A percentile compares a stretch with the other conserved stretches of the same genome.
Conservation (phyloP, 164 flowering plant genomes). For the Aristolochia fimbriata region DNA sequence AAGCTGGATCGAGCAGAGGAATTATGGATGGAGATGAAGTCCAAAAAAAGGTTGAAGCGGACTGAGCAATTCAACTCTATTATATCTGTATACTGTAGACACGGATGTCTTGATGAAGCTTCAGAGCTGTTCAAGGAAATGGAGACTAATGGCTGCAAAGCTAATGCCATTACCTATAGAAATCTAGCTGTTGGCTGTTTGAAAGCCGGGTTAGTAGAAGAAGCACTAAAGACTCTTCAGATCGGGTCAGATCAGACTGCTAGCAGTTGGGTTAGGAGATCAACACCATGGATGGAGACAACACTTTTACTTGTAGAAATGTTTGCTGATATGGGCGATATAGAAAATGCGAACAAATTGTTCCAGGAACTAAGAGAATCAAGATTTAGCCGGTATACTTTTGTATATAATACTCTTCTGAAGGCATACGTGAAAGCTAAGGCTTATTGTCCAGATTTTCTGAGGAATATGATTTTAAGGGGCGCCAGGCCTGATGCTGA, state of each 20-base stretch:
- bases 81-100: constrained; percentile 63
- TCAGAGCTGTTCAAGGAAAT: constrained; percentile 54
- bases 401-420: constrained; percentile 72
- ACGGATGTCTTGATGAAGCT: constrained; percentile 60
- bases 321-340: constrained; percentile 75
- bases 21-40: constrained; percentile 67
- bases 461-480: constrained; percentile 77
- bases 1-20: constrained; percentile 59
- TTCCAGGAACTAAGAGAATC: constrained; percentile 62
- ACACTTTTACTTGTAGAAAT: constrained; percentile 56
- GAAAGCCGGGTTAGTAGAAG: constrained; percentile 49
- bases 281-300: constrained; percentile 88
- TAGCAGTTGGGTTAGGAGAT: constrained; percentile 37
- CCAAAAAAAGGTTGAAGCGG: constrained; percentile 35
- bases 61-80: constrained; percentile 80
- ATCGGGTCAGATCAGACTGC: constrained; percentile 30
- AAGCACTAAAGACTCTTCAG: constrained; percentile 57
- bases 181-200: constrained; percentile 83
- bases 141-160: constrained; percentile 44
- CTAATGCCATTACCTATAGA: constrained; percentile 73
- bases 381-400: constrained; percentile 64
- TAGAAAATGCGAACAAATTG: constrained; percentile 60
- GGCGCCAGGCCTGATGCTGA: constrained; percentile 93
- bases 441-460: constrained; percentile 56
- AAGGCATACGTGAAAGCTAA: constrained; percentile 83